These are phyloP conservation scores for Ophiostoma sp. DNA, from an alignment of 2,329 filamentous ascomycete genomes.

Conservation along the genomic window DNA sequence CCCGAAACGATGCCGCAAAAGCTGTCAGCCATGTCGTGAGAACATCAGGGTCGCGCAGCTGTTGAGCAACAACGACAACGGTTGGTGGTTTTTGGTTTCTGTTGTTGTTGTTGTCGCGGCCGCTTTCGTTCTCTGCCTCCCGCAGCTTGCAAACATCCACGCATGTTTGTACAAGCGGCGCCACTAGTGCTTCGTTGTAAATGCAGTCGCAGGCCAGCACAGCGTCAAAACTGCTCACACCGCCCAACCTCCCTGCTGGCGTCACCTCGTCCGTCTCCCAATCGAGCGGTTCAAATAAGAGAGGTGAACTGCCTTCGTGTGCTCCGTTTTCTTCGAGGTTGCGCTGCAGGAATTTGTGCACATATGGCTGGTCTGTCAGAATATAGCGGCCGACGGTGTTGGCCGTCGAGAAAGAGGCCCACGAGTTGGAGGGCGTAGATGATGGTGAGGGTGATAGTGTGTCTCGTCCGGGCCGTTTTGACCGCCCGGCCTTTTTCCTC, in stretches of 20 bases:
- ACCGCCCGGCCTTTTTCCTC: background rate
- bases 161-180: constrained; percentile 80
- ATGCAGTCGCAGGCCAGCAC: constrained; percentile 90
- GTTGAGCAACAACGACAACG: constrained; percentile 81
- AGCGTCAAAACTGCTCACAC: constrained; percentile 59
- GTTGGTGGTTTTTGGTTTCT: constrained; percentile 47
- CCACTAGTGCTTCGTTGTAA: constrained; percentile 85
- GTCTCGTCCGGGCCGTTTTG: background rate
- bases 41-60: constrained; percentile 80
- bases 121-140: constrained; percentile 18
- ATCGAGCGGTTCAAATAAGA: constrained; percentile 67
- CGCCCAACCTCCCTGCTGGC: constrained; percentile 36
- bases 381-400: constrained; percentile 62
- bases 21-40: constrained; percentile 77
- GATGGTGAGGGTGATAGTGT: background rate
- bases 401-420: background rate
- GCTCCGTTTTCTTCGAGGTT: constrained; percentile 68
- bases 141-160: constrained; percentile 69
- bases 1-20: constrained; percentile 66
- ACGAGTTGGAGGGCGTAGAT: background rate
- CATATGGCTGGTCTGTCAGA: constrained; percentile 86
- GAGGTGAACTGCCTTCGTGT: constrained; percentile 28
- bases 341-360: constrained; percentile 70
- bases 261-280: constrained; percentile 73
- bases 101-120: constrained; percentile 9